Evolutionary conservation across 176 grass and related monocot genomes (phyloP), one percentile per base, ranked within the genome.

Genomic region (Lolium rigidum): DNA sequence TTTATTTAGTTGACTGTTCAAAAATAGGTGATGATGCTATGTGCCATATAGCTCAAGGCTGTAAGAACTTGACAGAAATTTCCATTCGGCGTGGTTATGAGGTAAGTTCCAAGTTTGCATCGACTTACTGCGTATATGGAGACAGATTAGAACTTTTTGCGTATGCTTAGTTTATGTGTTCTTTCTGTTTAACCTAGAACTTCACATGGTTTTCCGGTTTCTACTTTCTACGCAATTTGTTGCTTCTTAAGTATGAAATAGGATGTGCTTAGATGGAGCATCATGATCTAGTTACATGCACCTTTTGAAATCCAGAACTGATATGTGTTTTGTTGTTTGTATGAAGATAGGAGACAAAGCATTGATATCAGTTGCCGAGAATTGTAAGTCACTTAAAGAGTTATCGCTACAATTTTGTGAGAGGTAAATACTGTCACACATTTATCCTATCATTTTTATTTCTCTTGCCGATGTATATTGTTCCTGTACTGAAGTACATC

Each of bases 381-480:
- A 92, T n/a, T 98, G 95, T 77, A 95, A 87, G 74, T 76, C 43
- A 5, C 93, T 98, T 71, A 90, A 35, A 63, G 91, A 95, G 65
- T 86, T 98, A 87, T 82, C 92, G 3, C 82, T 98, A 21, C 91
- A 88, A 31, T 98, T 93, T 83, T 95, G 93, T 63, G 95, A 98
- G 72, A 92, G 88, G 95, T 98, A 86, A 76, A 38, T 74, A 80
- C 64, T 22, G 25, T 68, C n/a, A 81, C 60, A 4, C 47, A 67
- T 80, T 10, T 68, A 84, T 9, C 11, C 26, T 68, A 2, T 50
- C 38, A 28, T 39, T 56, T 77, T 78, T 64, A 31, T 68, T 44
- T 80, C 28, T 41, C 39, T 66, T 59, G 8, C 9, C 4, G 25
- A 50, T 70, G 18, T 3, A 9, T 78, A 71, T 79, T 47, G 35